Percentiles rank a stretch among this genome's conserved stretches.
These are phyloP conservation scores for Sphaerulina vaccinii DNA, from an alignment of 2,329 filamentous ascomycete species.

Conservation along the genomic window DNA sequence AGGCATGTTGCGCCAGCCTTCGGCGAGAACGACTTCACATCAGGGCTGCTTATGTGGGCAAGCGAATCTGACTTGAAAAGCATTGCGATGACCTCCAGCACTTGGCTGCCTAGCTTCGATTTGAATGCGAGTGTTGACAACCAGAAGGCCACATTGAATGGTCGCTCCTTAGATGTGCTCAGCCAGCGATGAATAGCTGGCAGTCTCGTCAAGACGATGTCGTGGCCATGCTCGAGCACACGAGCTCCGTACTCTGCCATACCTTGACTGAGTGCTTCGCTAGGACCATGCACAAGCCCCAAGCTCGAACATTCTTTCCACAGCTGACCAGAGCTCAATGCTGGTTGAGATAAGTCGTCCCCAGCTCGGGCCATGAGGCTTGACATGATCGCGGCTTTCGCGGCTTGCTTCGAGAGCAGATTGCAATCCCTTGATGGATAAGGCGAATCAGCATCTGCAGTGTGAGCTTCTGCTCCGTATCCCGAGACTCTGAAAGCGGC, in stretches of 20 bases:
- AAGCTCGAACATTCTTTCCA: not conserved
- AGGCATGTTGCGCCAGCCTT: not conserved
- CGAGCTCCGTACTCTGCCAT: slow-evolving; percentile 13
- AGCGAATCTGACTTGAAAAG: not conserved
- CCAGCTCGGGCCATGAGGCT: slow-evolving; percentile 1
- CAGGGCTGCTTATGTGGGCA: not conserved
- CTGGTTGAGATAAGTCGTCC: not conserved
- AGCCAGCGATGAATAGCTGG: slow-evolving; percentile 18
- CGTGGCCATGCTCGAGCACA: slow-evolving; percentile 7
- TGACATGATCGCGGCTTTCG: slow-evolving; percentile 11
- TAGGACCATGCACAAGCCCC: not conserved
- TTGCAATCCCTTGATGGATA: slow-evolving; percentile 28
- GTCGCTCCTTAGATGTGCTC: slow-evolving; percentile 3
- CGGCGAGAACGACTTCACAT: not conserved
- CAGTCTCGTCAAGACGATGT: slow-evolving; percentile 8
- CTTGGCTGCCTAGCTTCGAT: slow-evolving; percentile 39
- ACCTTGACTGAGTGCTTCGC: not conserved
- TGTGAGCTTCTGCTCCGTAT: slow-evolving; percentile 38
- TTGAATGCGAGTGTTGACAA: slow-evolving; percentile 46
- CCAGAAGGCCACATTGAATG: slow-evolving; percentile 27
- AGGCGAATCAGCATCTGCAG: slow-evolving; percentile 18
- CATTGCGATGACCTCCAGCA: slow-evolving; percentile 44
- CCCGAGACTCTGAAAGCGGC: slow-evolving; percentile 33
- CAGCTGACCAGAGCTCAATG: not conserved
- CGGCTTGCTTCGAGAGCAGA: not conserved